Evolutionary conservation across 352 stramenopile species (phyloP).

Genomic region (Globisporangium abappressorium): DNA sequence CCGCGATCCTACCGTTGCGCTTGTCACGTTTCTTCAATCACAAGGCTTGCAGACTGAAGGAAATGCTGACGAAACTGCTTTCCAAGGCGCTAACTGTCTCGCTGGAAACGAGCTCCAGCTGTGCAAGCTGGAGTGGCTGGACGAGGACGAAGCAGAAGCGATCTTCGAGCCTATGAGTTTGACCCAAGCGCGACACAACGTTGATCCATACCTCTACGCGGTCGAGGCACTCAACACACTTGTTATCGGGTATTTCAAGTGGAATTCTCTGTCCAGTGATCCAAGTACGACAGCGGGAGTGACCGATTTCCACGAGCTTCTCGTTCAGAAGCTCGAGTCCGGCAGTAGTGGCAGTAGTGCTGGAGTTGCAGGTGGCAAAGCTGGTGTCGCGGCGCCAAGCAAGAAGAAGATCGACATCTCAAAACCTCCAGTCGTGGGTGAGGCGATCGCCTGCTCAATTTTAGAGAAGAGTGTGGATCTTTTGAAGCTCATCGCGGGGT

Average conservation of each 20-base stretch:
- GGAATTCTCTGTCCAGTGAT: conserved; percentile 22
- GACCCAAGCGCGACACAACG: conserved; percentile 26
- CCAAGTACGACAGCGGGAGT: background rate
- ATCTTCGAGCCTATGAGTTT: conserved; percentile 30
- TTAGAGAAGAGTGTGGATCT: conserved; percentile 28
- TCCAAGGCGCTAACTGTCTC: background rate
- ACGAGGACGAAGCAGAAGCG: conserved; percentile 34
- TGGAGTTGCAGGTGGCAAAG: background rate
- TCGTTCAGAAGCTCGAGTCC: conserved; percentile 8
- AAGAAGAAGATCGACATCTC: conserved; percentile 40
- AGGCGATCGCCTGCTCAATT: conserved; percentile 29
- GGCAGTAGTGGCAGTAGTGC: background rate
- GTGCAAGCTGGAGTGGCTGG: conserved; percentile 51
- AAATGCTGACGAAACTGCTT: background rate
- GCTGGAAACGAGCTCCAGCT: background rate
- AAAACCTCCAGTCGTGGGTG: conserved; percentile 23
- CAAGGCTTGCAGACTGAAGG: background rate
- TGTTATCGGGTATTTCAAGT: conserved; percentile 31
- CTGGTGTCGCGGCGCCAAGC: conserved; percentile 19
- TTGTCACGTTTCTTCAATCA: conserved; percentile 36
- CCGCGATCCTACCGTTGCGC: conserved; percentile 26
- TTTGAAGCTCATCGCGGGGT: conserved; percentile 23
- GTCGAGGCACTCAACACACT: conserved; percentile 33
- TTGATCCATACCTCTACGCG: conserved; percentile 37
- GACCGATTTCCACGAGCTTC: conserved; percentile 29